phyloP scores from a whole-genome alignment of 495 filamentous ascomycete genomes.

The Annulohypoxylon stygium region DNA sequence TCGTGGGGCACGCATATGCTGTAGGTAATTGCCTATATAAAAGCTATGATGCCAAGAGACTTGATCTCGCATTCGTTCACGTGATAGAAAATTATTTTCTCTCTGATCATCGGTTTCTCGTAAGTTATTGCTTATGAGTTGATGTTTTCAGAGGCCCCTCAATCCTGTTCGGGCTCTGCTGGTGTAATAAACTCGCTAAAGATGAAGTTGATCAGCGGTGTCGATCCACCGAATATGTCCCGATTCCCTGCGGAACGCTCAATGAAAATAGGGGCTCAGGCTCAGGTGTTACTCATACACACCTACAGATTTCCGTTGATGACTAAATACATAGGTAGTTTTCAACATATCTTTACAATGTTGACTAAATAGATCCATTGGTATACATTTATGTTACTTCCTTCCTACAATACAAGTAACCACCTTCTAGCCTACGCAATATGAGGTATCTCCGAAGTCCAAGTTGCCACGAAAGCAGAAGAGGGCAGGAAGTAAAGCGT shows the following conservation, averaged over 20 bases:
- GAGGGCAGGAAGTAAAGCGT: not conserved
- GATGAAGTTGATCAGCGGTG: not conserved
- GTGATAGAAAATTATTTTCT: not conserved
- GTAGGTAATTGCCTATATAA: not conserved
- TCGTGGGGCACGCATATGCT: not conserved
- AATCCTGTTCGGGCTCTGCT: not conserved
- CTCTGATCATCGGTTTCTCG: not conserved
- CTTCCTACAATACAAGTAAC: no score
- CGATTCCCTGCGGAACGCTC: not conserved
- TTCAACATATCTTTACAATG: no score
- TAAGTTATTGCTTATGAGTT: not conserved
- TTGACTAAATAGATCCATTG: no score
- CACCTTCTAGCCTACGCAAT: not conserved
- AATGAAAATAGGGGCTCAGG: not conserved
- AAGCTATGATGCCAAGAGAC: not conserved
- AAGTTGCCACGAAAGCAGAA: slow-evolving; percentile 2
- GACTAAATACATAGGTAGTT: no score
- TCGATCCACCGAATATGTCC: not conserved
- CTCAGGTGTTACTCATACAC: no score
- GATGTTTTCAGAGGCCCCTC: not conserved
- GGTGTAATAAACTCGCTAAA: not conserved
- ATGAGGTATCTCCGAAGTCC: slow-evolving; percentile 4
- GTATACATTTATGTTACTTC: no score
- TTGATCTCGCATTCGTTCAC: not conserved
- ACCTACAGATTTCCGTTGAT: no score